These are phyloP conservation scores for Epichloe elymi DNA, from an alignment of 2,329 filamentous ascomycete species.

Conservation along the genomic window DNA sequence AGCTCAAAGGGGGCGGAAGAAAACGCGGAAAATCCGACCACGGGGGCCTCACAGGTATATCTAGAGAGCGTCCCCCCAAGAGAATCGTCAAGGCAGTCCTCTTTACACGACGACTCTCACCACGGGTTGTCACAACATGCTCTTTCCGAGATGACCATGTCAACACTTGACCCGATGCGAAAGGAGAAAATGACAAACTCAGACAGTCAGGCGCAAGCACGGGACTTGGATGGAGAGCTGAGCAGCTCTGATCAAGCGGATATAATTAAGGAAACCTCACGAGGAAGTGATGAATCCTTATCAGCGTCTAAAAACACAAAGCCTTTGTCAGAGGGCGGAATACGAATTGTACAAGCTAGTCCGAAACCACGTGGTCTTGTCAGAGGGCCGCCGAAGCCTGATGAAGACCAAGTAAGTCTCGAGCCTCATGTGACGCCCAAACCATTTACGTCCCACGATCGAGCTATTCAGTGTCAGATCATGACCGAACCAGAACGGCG, in stretches of 20 bases:
- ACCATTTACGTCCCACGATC: neutral
- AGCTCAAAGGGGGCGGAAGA: neutral
- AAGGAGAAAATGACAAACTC: neutral
- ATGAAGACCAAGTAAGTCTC: neutral
- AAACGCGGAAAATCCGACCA: neutral
- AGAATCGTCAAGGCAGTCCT: conserved; percentile 8
- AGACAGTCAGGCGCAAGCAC: neutral
- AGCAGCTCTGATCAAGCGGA: neutral
- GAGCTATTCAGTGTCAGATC: conserved; percentile 3
- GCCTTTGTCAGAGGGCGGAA: neutral
- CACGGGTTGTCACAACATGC: neutral
- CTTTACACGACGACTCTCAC: neutral
- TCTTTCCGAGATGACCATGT: neutral
- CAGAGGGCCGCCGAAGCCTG: neutral
- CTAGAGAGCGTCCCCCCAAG: conserved; percentile 10
- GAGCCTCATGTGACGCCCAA: neutral
- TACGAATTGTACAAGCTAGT: conserved; percentile 2
- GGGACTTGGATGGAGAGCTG: neutral
- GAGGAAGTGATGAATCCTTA: neutral
- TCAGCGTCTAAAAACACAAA: neutral
- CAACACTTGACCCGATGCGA: neutral
- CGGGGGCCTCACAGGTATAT: conserved; percentile 2
- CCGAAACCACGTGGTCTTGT: neutral
- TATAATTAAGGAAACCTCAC: neutral
- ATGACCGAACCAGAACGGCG: neutral